Evolutionary conservation across 352 stramenopile genomes (phyloP).

Genomic region (Phytophthora sojae): DNA sequence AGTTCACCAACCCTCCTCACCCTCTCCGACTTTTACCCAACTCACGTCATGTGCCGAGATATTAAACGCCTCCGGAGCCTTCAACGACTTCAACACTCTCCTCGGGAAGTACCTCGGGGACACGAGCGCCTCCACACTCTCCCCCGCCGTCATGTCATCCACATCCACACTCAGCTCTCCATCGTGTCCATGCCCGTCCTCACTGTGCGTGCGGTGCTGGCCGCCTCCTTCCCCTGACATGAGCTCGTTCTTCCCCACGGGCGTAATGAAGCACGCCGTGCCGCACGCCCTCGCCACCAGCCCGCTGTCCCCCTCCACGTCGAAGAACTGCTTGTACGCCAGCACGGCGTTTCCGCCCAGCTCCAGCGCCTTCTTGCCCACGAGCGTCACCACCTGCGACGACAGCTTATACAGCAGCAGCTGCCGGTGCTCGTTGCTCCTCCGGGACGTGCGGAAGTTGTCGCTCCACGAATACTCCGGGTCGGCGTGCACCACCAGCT

Average conservation of each 20-base stretch:
- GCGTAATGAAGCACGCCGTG: conserved; percentile 88
- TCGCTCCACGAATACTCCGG: conserved; percentile 98
- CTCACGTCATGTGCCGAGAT: conserved; percentile 81
- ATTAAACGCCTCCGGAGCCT: conserved; percentile 69
- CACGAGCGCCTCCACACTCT: conserved; percentile 45
- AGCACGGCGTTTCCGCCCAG: conserved; percentile 98
- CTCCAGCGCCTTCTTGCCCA: conserved; percentile 97
- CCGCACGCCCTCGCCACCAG: conserved; percentile 97
- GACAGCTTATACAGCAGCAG: conserved; percentile 96
- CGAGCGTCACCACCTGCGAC: conserved; percentile 82
- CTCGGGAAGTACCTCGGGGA: conserved; percentile 64
- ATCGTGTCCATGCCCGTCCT: conserved; percentile 47
- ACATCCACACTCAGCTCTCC: conserved; percentile 37
- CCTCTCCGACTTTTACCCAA: not conserved
- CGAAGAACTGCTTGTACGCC: conserved; percentile 98
- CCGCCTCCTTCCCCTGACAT: conserved; percentile 16
- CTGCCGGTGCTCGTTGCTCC: conserved; percentile 97
- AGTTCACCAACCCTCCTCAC: not conserved
- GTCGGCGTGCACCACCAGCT: conserved; percentile 98
- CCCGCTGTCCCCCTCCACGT: conserved; percentile 98
- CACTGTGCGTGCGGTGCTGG: conserved; percentile 42
- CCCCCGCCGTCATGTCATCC: conserved; percentile 39
- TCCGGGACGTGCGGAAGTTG: conserved; percentile 92
- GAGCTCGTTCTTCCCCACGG: conserved; percentile 67
- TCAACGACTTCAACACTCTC: conserved; percentile 58